Evolutionary conservation across 83 land plant genomes (phyloP).

Genomic region (Picea engelmannii): DNA sequence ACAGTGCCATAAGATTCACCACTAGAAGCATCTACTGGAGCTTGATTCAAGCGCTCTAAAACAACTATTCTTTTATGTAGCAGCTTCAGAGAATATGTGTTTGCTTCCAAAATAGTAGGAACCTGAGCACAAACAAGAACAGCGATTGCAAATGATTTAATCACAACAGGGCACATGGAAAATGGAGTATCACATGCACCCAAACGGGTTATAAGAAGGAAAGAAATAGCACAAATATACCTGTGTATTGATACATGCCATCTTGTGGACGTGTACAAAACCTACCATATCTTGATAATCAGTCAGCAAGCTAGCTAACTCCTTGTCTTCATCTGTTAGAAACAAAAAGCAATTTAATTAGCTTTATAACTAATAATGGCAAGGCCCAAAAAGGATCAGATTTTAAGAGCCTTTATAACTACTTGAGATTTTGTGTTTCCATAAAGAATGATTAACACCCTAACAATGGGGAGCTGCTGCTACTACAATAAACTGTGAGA

Average conservation of each 20-base stretch:
- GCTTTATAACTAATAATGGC: not conserved
- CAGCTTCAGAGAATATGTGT: slow-evolving; percentile 75
- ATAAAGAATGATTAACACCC: not conserved
- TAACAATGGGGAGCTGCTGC: not conserved
- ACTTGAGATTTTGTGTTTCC: not conserved
- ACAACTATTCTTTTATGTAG: slow-evolving; percentile 54
- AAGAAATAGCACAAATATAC: slow-evolving; percentile 25
- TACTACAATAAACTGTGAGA: not conserved
- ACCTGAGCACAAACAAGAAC: slow-evolving; percentile 51
- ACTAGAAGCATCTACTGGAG: slow-evolving; percentile 85
- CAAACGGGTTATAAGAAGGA: not conserved
- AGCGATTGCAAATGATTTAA: not conserved
- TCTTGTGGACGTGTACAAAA: slow-evolving; percentile 80
- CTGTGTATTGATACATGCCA: slow-evolving; percentile 85
- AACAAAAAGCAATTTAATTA: not conserved
- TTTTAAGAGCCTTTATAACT: not conserved
- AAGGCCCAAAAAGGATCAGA: not conserved
- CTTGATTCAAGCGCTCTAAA: slow-evolving; percentile 86
- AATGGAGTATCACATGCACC: not conserved
- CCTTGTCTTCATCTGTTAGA: slow-evolving; percentile 82
- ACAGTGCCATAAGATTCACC: slow-evolving; percentile 60
- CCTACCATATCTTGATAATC: slow-evolving; percentile 92
- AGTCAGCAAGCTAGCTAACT: slow-evolving; percentile 71
- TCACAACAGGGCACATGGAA: not conserved
- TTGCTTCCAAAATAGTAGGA: slow-evolving; percentile 70